These are phyloP conservation scores for Artemisia annua DNA, from an alignment of 129 eudicot genomes.

Conservation along the genomic window DNA sequence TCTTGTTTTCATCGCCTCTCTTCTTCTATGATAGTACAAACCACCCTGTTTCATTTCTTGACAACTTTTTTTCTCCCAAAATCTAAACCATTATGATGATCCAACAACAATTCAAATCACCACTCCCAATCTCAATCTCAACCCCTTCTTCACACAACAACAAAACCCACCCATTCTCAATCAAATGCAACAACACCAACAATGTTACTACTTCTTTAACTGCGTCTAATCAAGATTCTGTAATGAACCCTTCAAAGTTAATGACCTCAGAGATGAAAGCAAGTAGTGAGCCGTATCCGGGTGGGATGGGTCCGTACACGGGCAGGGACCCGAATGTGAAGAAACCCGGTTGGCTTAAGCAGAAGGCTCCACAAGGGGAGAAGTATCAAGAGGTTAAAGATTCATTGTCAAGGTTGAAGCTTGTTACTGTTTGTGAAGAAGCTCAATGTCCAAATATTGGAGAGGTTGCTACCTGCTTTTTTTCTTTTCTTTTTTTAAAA, in stretches of 20 bases:
- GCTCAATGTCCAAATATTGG: conserved; percentile 99
- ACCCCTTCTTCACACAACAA: no score
- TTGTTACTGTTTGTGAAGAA: conserved; percentile 89
- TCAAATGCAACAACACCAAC: not conserved
- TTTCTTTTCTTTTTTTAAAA: no score
- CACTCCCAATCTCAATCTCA: no score
- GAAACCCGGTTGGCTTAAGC: conserved; percentile 94
- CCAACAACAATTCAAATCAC: no score
- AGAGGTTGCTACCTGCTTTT: no score
- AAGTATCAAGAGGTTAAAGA: conserved; percentile 84
- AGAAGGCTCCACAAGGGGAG: conserved; percentile 86
- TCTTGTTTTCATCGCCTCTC: no score
- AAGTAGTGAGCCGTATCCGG: conserved; percentile 42
- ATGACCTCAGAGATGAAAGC: no score
- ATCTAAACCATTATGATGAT: no score
- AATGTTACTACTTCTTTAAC: not conserved
- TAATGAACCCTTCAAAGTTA: conserved; percentile 10
- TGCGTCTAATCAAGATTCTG: not conserved
- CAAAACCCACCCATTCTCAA: not conserved
- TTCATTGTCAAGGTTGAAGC: conserved; percentile 63
- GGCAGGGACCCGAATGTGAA: conserved; percentile 87
- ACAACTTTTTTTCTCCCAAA: no score
- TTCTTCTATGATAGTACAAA: no score
- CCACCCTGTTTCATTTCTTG: no score
- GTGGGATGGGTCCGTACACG: conserved; percentile 73